Percentiles rank a stretch among this genome's conserved stretches.
These are phyloP conservation scores for Torulaspora maleeae DNA, from an alignment of 805 yeast species.

Conservation along the genomic window DNA sequence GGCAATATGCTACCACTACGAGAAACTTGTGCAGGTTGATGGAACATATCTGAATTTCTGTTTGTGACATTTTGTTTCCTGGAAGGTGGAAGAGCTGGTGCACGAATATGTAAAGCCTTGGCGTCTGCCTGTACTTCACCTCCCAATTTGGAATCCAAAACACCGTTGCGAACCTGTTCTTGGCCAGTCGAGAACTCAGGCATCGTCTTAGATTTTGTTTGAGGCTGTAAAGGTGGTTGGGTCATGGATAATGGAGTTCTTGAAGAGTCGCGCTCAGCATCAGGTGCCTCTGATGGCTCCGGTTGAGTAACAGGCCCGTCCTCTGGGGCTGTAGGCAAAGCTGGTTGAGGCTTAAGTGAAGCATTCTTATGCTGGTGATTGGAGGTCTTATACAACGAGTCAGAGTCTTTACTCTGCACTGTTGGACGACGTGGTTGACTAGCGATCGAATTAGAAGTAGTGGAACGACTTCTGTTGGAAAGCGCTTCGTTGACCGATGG, in stretches of 20 bases:
- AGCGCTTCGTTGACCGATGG: slow-evolving; percentile 2
- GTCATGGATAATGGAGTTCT: slow-evolving; percentile 26
- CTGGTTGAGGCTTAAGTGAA: background rate
- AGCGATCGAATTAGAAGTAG: slow-evolving; percentile 4
- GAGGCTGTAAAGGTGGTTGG: slow-evolving; percentile 38
- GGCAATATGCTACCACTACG: slow-evolving; percentile 3
- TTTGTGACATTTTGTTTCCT: slow-evolving; percentile 41
- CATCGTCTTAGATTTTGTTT: slow-evolving; percentile 25
- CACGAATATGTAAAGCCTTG: slow-evolving; percentile 33
- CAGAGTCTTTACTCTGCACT: slow-evolving; percentile 11
- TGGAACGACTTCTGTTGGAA: slow-evolving; percentile 7
- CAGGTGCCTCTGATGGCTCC: background rate
- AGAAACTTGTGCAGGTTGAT: slow-evolving; percentile 17
- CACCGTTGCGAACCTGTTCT: background rate
- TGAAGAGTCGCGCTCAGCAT: slow-evolving; percentile 6
- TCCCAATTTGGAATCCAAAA: slow-evolving; percentile 1
- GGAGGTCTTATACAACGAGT: slow-evolving; percentile 6
- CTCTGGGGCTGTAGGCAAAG: slow-evolving; percentile 8
- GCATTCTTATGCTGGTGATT: slow-evolving; percentile 2
- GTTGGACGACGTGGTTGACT: slow-evolving; percentile 11
- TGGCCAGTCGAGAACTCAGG: slow-evolving; percentile 17
- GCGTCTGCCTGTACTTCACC: slow-evolving; percentile 8
- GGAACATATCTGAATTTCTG: slow-evolving; percentile 34
- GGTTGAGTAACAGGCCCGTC: slow-evolving; percentile 11
- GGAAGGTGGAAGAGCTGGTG: slow-evolving; percentile 57